Evolutionary conservation across 1,139 yeast genomes (phyloP).

Genomic region (Candida sp.): DNA sequence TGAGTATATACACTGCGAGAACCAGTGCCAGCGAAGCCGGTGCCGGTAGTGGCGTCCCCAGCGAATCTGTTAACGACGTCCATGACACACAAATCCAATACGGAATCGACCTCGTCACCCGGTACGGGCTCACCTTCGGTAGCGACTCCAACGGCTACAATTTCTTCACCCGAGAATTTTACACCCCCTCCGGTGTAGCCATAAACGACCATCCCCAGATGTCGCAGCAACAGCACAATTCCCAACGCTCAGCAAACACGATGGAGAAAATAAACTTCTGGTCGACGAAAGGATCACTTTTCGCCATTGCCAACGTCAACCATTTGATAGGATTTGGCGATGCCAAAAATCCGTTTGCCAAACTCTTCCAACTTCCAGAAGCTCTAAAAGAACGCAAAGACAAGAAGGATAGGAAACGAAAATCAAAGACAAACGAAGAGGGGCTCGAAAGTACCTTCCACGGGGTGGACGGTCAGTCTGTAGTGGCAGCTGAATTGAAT

Average conservation of each 20-base stretch:
- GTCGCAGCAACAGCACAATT: constrained; percentile 23
- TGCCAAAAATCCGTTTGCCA: constrained; percentile 70
- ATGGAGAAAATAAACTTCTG: constrained; percentile 65
- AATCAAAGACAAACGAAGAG: constrained; percentile 26
- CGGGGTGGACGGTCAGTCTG: constrained; percentile 26
- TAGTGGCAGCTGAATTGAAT: constrained; percentile 42
- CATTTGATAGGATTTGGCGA: constrained; percentile 78
- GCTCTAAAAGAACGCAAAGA: constrained; percentile 69
- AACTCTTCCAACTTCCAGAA: constrained; percentile 65
- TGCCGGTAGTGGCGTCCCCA: constrained; percentile 4
- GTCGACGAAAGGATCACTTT: constrained; percentile 71
- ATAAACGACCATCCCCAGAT: constrained; percentile 14
- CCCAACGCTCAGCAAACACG: constrained; percentile 25
- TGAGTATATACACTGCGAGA: constrained; percentile 39
- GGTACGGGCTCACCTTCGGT: constrained; percentile 71
- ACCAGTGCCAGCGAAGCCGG: constrained; percentile 28
- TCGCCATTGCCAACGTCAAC: constrained; percentile 71
- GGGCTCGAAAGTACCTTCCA: constrained; percentile 6
- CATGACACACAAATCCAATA: constrained; percentile 45
- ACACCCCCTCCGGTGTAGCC: constrained; percentile 31
- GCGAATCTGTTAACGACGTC: constrained; percentile 11
- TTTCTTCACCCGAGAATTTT: constrained; percentile 54
- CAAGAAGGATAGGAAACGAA: constrained; percentile 63
- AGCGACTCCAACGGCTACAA: constrained; percentile 64
- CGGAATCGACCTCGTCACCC: constrained; percentile 62